Percentiles rank a stretch among this genome's conserved stretches.
Evolutionary conservation across 2,329 filamentous ascomycete genomes (phyloP).

Genomic region (Aspergillus melleus): DNA sequence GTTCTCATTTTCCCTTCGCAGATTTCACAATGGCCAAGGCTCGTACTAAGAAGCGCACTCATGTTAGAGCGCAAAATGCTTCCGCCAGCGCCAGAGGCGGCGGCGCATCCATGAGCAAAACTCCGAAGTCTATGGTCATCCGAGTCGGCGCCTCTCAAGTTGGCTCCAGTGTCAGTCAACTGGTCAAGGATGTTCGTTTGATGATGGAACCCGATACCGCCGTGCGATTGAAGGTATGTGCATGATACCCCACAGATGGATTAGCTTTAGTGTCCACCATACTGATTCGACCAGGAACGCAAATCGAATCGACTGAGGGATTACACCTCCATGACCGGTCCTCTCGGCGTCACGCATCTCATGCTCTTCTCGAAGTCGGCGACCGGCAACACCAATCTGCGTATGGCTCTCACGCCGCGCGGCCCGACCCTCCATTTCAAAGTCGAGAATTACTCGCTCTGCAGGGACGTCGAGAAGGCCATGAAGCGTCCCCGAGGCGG

Average conservation of each 20-base stretch:
- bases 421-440: conserved; percentile 93
- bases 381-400: conserved; percentile 87
- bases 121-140: conserved; percentile 97
- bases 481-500: conserved; percentile 80
- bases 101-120: conserved; percentile 63
- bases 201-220: conserved; percentile 98
- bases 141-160: conserved; percentile 93
- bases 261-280: neutral
- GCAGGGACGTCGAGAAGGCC: conserved; percentile 82
- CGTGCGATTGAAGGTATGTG: conserved; percentile 68
- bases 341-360: conserved; percentile 87
- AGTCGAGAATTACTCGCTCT: conserved; percentile 90
- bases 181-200: conserved; percentile 83
- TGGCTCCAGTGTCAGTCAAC: conserved; percentile 83
- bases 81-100: conserved; percentile 53
- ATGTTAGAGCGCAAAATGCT: conserved; percentile 65
- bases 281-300: conserved; percentile 58
- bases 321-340: conserved; percentile 93
- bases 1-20: neutral
- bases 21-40: conserved; percentile 67
- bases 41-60: conserved; percentile 86
- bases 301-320: conserved; percentile 85
- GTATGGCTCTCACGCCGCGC: conserved; percentile 81
- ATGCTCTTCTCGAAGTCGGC: conserved; percentile 89
- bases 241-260: neutral